Percentiles rank a stretch among this genome's conserved stretches.
These are phyloP conservation scores for Ochromonas danica DNA, from an alignment of 108 stramenopile genomes.

Conservation along the genomic window DNA sequence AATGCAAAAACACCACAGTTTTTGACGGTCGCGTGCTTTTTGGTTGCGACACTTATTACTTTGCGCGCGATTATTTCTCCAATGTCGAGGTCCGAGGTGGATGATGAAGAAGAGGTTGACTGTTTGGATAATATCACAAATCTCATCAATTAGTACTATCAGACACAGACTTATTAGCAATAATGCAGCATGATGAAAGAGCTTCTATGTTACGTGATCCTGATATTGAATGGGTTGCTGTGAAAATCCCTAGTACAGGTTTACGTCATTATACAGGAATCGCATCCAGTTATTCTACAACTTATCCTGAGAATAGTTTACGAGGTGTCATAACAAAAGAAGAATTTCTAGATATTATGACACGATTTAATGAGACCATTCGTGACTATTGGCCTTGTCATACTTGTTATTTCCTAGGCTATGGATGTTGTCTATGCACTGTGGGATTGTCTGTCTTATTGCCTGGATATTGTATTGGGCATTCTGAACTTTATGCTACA, in stretches of 20 bases:
- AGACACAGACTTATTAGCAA: too few relatives aligned
- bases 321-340: neutral
- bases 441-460: neutral
- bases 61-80: too few relatives aligned
- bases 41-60: too few relatives aligned
- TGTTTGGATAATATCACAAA: too few relatives aligned
- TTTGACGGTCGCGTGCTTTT: too few relatives aligned
- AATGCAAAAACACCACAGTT: too few relatives aligned
- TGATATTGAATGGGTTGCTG: neutral
- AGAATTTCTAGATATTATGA: constrained; percentile 10
- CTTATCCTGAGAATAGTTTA: neutral
- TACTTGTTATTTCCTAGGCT: constrained; percentile 19
- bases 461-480: neutral
- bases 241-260: neutral
- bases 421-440: constrained; percentile 8
- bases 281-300: neutral
- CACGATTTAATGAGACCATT: constrained; percentile 12
- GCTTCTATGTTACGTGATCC: neutral
- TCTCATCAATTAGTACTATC: too few relatives aligned
- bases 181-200: too few relatives aligned
- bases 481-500: neutral
- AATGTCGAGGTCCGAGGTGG: too few relatives aligned
- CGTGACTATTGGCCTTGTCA: constrained; percentile 23
- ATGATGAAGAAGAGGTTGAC: too few relatives aligned
- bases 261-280: neutral